Evolutionary conservation across 2,329 filamentous ascomycete genomes (phyloP), one percentile per base, ranked within the genome.

Genomic region (Fusarium coicis): DNA sequence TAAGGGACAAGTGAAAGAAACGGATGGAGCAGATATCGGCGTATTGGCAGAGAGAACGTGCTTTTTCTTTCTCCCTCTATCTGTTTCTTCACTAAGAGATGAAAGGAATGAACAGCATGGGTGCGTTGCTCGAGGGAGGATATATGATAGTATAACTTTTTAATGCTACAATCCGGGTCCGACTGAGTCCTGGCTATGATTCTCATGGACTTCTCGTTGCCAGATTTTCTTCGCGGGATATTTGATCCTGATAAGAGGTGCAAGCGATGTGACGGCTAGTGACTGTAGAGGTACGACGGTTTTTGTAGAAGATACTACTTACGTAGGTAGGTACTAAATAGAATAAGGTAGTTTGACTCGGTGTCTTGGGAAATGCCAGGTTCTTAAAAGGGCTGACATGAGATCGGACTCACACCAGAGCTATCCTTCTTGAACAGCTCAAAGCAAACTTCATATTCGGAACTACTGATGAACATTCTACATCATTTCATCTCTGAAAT

Each of bases 101-200:
- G 63, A 42, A 40, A 59, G 60, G 63, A 57, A 62, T 42, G 62
- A 43, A 57, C 37, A 55, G 46, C 36, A 54, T 46, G 57, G 63
- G 34, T 53, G 67, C 43, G 53, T 63, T 65, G 39, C 61, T 60
- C 36, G 49, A 23, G 50, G 57, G 53, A 42, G 37, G 47, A 63
- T 54, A 70, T 75, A 71, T 67, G 70, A 77, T 73, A 76, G 70
- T 77, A 77, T 66, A 74, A 70, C 68, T 72, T 73, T 76, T 66
- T 56, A 77, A 77, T 77, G 66, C 66, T 74, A 77, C 59, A 72
- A 61, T 62, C 75, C 74, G 58, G 75, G 70, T 54, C 66, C 52
- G 65, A 59, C 59, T 62, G 63, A 57, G 62, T 63, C 75, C 74
- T 71, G 72, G 72, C 37, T 77, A 77, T 68, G 74, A 77, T 77